These are phyloP conservation scores for Pseudocercospora eumusae DNA, from an alignment of 2,329 filamentous ascomycete genomes.

Conservation along the genomic window DNA sequence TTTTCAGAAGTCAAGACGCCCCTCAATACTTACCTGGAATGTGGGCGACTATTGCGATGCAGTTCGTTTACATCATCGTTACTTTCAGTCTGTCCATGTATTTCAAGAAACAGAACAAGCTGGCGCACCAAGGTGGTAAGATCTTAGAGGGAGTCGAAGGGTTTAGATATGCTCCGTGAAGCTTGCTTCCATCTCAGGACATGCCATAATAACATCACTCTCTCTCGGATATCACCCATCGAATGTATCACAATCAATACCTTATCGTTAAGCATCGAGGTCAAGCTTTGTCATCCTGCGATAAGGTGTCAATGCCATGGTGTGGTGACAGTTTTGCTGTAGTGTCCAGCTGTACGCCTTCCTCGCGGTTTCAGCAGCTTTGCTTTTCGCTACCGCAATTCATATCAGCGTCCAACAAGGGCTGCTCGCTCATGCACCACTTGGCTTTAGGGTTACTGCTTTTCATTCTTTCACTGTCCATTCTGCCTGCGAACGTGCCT, in stretches of 20 bases:
- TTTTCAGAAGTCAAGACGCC: slow-evolving; percentile 25
- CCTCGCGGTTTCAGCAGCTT: not conserved
- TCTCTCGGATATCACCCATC: not conserved
- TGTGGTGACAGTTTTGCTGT: not conserved
- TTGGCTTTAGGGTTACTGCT: not conserved
- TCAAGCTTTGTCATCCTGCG: not conserved
- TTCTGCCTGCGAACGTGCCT: not conserved
- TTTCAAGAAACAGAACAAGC: slow-evolving; percentile 26
- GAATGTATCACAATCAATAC: not conserved
- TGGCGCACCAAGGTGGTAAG: slow-evolving; percentile 21
- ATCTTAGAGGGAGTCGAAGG: slow-evolving; percentile 25
- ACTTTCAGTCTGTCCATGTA: slow-evolving; percentile 21
- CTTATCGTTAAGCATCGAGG: not conserved
- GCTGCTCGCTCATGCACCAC: too few relatives aligned
- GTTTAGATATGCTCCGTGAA: slow-evolving; percentile 25
- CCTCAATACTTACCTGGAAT: slow-evolving; percentile 29
- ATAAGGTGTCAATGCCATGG: not conserved
- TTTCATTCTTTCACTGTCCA: slow-evolving; percentile 2
- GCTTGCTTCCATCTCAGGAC: not conserved
- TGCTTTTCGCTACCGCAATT: not conserved
- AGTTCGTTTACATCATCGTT: slow-evolving; percentile 23
- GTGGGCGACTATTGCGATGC: slow-evolving; percentile 26
- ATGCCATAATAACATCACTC: too few relatives aligned
- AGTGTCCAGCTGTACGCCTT: not conserved
- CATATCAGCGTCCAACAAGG: too few relatives aligned